A percentile compares a stretch with the other conserved stretches of the same genome.
Conservation (phyloP, 345 rosid genomes). For the Cardamine chenopodiifolia region DNA sequence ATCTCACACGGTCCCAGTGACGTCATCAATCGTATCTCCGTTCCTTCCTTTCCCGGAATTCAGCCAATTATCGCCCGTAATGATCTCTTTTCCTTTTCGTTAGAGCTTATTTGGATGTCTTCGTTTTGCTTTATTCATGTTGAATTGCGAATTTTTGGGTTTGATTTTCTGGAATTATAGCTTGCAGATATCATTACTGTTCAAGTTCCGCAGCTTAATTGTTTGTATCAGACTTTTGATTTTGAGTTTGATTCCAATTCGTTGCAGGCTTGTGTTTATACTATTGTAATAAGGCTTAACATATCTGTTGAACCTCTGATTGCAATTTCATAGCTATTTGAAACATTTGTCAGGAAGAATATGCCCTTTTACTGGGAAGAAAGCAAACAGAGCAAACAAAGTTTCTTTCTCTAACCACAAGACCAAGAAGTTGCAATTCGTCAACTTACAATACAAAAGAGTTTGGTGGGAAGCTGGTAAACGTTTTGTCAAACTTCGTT, state of each 20-base stretch:
- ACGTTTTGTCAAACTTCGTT: conserved; percentile 76
- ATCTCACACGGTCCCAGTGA: conserved; percentile 44
- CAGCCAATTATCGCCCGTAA: conserved; percentile 83
- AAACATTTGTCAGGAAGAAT: conserved; percentile 62
- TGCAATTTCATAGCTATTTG: not conserved
- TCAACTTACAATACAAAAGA: conserved; percentile 87
- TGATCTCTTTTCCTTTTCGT: not conserved
- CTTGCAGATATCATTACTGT: too few relatives aligned
- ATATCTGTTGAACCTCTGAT: too few relatives aligned
- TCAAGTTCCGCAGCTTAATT: too few relatives aligned
- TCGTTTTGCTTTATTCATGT: not conserved
- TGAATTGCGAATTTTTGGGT: not conserved
- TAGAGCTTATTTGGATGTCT: too few relatives aligned
- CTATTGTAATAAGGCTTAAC: too few relatives aligned
- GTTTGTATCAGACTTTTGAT: too few relatives aligned
- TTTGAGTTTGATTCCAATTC: too few relatives aligned
- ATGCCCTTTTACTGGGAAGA: conserved; percentile 95
- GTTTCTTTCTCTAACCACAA: conserved; percentile 97
- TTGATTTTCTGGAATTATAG: too few relatives aligned
- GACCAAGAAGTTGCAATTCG: conserved; percentile 89
- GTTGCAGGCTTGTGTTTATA: too few relatives aligned
- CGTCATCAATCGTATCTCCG: conserved; percentile 41
- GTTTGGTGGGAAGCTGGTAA: conserved; percentile 98
- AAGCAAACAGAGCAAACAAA: conserved; percentile 83
- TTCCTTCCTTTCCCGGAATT: conserved; percentile 49